Conservation (phyloP, 495 filamentous ascomycete species). For the Neurospora discreta region DNA sequence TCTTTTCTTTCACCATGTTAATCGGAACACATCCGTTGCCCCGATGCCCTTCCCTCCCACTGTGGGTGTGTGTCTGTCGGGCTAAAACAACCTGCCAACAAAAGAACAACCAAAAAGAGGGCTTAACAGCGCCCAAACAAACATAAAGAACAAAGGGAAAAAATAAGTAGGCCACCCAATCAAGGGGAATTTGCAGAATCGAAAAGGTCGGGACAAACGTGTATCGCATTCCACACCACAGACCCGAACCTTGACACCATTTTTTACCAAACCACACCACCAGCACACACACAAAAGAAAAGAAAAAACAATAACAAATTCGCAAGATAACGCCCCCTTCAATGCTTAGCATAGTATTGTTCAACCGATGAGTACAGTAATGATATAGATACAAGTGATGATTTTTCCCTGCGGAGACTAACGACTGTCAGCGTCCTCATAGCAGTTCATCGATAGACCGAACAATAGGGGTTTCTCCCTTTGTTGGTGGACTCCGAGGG, state of each 20-base stretch:
- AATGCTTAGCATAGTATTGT: not conserved
- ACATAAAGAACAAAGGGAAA: not conserved
- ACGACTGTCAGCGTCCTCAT: constrained; percentile 11
- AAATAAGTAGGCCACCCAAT: not conserved
- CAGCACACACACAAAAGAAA: not conserved
- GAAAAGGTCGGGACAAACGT: not conserved
- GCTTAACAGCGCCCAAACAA: not conserved
- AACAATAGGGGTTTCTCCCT: constrained; percentile 54
- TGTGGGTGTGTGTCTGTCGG: not conserved
- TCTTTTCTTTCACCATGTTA: not conserved
- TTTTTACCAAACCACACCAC: not conserved
- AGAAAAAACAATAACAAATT: constrained; percentile 1
- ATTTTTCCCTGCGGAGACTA: not conserved
- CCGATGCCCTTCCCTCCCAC: not conserved
- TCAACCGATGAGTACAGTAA: not conserved
- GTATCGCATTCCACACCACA: not conserved
- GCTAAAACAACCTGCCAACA: not conserved
- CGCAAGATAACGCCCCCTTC: not conserved
- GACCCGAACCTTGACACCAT: not conserved
- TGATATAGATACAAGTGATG: constrained; percentile 1
- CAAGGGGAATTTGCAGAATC: not conserved
- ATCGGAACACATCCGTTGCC: not conserved
- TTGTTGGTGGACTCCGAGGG: constrained; percentile 52
- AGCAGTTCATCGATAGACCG: constrained; percentile 51
- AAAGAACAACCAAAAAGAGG: not conserved